A percentile compares a stretch with the other conserved stretches of the same genome.
Conservation (phyloP, 2,329 filamentous ascomycete species). For the Aspergillus fischeri region DNA sequence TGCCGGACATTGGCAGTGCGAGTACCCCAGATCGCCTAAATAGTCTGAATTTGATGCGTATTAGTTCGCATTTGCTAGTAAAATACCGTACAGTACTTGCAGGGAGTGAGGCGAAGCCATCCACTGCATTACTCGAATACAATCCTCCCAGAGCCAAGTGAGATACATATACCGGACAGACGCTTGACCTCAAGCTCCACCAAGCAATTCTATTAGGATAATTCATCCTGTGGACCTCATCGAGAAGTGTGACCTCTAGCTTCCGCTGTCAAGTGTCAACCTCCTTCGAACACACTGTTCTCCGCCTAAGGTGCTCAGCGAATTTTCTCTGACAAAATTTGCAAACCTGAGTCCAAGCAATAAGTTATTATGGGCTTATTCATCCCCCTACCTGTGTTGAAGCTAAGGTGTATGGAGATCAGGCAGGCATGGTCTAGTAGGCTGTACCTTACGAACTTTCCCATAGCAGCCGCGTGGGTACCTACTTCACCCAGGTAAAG, state of each 20-base stretch:
- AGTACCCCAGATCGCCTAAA: too few species aligned
- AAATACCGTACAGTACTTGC: not conserved
- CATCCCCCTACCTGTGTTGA: not conserved
- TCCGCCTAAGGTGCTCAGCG: not conserved
- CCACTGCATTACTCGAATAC: not conserved
- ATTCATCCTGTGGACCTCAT: not conserved
- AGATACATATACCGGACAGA: not conserved
- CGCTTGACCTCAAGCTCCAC: too few species aligned
- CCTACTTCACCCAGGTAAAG: not conserved
- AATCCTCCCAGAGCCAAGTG: not conserved
- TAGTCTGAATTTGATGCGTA: not conserved
- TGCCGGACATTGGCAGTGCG: not conserved
- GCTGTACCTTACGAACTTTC: not conserved
- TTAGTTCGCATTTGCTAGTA: not conserved
- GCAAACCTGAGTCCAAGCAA: not conserved
- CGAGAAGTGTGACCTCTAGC: not conserved
- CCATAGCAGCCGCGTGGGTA: not conserved
- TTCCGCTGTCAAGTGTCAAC: not conserved
- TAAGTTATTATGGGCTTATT: not conserved
- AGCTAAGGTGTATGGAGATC: not conserved
- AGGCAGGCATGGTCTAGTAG: not conserved
- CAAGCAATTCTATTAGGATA: not conserved
- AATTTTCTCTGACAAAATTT: not conserved
- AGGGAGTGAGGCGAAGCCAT: not conserved
- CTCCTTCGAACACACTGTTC: not conserved